Conservation (phyloP, 2,329 filamentous ascomycete genomes). For the Hortaea sp. region DNA sequence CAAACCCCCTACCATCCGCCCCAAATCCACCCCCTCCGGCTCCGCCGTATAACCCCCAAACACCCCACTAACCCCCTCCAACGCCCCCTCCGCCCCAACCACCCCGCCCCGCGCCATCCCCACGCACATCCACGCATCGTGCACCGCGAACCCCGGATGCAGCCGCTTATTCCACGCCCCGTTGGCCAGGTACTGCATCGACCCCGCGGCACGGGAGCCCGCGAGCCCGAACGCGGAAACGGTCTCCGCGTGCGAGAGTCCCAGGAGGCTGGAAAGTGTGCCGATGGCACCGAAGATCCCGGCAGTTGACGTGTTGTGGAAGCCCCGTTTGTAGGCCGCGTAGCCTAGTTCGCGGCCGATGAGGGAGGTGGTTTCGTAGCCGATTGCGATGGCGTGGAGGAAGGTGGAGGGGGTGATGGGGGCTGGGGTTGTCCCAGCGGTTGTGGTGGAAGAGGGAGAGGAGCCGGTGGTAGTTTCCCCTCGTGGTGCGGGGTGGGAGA, state of each 20-base stretch:
- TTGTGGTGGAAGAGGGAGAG: too few relatives aligned
- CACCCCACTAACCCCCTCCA: slow-evolving; percentile 23
- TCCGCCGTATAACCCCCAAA: slow-evolving; percentile 21
- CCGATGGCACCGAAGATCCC: slow-evolving; percentile 30
- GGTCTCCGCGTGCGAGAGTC: slow-evolving; percentile 9
- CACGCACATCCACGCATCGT: slow-evolving; percentile 30
- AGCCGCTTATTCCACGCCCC: slow-evolving; percentile 30
- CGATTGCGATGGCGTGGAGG: slow-evolving; percentile 20
- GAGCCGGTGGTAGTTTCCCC: too few relatives aligned
- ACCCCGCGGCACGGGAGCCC: slow-evolving; percentile 28
- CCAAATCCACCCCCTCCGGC: slow-evolving; percentile 10
- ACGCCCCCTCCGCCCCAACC: slow-evolving; percentile 15
- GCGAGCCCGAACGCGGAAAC: slow-evolving; percentile 30
- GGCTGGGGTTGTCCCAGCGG: background rate
- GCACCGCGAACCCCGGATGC: slow-evolving; percentile 30
- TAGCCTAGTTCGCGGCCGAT: slow-evolving; percentile 26
- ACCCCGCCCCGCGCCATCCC: slow-evolving; percentile 27
- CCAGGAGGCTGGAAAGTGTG: slow-evolving; percentile 22
- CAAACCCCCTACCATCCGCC: slow-evolving; percentile 12
- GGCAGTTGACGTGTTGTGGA: slow-evolving; percentile 29
- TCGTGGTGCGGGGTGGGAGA: background rate
- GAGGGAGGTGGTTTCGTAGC: slow-evolving; percentile 27
- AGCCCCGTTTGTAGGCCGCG: slow-evolving; percentile 27
- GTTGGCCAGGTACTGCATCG: slow-evolving; percentile 31
- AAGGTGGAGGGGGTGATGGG: background rate